Evolutionary conservation across 2,329 filamentous ascomycete species (phyloP), one percentile per base, ranked within the genome.

Genomic region (Fonsecaea monophora): DNA sequence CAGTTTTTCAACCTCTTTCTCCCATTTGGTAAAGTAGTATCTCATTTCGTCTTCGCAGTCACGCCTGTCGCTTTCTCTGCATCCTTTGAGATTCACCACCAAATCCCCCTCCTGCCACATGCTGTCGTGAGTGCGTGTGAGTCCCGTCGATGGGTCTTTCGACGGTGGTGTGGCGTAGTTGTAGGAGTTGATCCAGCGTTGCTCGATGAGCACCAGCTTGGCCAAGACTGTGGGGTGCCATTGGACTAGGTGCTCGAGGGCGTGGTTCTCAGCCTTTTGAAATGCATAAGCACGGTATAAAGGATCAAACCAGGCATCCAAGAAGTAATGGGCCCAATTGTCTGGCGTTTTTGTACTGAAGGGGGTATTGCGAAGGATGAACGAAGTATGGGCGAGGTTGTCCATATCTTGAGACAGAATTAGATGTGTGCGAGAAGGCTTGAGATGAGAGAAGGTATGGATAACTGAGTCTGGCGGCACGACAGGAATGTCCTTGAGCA

Each of bases 201-300:
- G 95, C 2, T 94, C 93, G n/a, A 99, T 84, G 25, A 99, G 84
- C 1, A 91, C 94, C 68, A 98, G 82, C 76, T 93, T 95, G 42
- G 94, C 92, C 10, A 99, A 86, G 53, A 99, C 90, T 0, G 95
- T 99, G 34, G 94, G 93, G 77, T 99, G 95, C 96, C 95, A 99
- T 83, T 97, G 94, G 38, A 92, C 88, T 72, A 94, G 90, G 76
- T 95, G 92, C 79, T 94, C 91, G 82, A 99, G 80, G 59, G 94
- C 94, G 82, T 99, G 94, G 30, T 85, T 87, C 79, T 99, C 95
- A 0, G 92, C 94, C 78, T 96, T 97, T 75, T 96, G 92, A 75
- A 99, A 99, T 76, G 97, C 96, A 81, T 99, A 99, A 72, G 85
- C 91, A 70, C 94, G 86, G 80, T 96, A 99, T 53, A 98, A 82